Evolutionary conservation across 768 basidiomycete species (phyloP), one percentile per base, ranked within the genome.

Genomic region (Amanita phalloides): DNA sequence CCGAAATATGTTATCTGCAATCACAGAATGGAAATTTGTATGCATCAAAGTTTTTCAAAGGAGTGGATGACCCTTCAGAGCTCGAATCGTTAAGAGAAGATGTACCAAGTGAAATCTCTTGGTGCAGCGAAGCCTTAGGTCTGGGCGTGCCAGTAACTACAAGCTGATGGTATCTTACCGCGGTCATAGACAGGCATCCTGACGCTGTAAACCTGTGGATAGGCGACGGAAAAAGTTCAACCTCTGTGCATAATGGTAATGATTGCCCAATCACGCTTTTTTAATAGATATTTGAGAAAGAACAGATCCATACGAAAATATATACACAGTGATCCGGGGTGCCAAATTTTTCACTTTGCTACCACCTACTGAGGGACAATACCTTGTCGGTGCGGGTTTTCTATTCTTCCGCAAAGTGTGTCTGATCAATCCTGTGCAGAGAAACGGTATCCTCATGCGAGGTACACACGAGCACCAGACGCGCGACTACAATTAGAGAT

Each of bases 191-290:
- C 35, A 72, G 68, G 56, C 57, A 68, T 14, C 90, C 93, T 0
- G 94, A 97, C 60, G 93, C 91, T 4, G 90, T 91, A 2, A 96
- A 96, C 62, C 61, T 97, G 17, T 97, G 93, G 92, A 88, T 96
- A 33, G 93, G 94, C 9, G 76, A 87, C 58, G 70, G 73, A 50
- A 68, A 71, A 53, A 92, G 90, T 60, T 69, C 81, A 11, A 96
- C 94, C 1, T 90, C 85, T 50, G 75, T 95, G 42, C 94, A 97
- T 62, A 87, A 80, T 60, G 92, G 91, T 90, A 56, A 48, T 71
- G 57, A 20, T 26, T 50, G n/a, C 23, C 10, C 25, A 6, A 38
- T 39, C 21, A 14, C 32, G 25, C 25, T 11, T 55, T n/a, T 47
- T 17, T 41, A 11, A 28, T 30, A 35, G 35, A 48, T 7, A 7